Base-by-base conservation (phyloP, 495 filamentous ascomycete genomes). In the Penicillium odoratum region DNA sequence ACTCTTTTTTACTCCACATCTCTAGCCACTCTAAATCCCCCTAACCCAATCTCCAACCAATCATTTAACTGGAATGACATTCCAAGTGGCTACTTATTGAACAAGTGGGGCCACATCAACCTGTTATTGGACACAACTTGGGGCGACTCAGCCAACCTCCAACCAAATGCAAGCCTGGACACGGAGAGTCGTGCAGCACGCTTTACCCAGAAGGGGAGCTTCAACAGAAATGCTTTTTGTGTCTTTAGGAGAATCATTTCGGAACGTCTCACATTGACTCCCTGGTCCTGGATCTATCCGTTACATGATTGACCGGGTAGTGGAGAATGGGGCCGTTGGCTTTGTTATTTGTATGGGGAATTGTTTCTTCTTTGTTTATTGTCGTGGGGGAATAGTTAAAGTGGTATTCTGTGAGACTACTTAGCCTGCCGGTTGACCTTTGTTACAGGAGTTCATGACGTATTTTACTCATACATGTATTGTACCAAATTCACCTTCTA, bases 161-260 rank as follows among this genome's bases (percentile, higher is more conserved):
- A 62, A 68, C 48, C 49, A 56, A 58, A 65, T 55, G 53, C 42
- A 38, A 42, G 45, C 31, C 36, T 49, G 38, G 58, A 61, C 51
- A 54, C 43, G 51, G 58, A 55, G 54, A 21, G 46, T 57, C 33
- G 28, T 48, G 55, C 51, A 58, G 45, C 21, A 47, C 57, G 53
- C 69, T 63, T 66, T 59, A 60, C 72, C 70, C 33, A 69, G 68
- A 71, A 61, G 58, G 72, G 72, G 72, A 74, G 70, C 67, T 74
- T 68, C 54, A 74, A 51, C 70, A 74, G 72, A 74, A 61, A 57
- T 56, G 52, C 54, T 61, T 62, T 63, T 38, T 43, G 25, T n/a
- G 51, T 4, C 50, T 21, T 53, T 30, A 18, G 36, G 9, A 16
- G 25, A 6, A 15, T 15, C 13, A 3, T 40, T 15, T 15, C 6